Evolutionary conservation across 176 grass and related monocot species (phyloP).

Genomic region (Ensete ventricosum): DNA sequence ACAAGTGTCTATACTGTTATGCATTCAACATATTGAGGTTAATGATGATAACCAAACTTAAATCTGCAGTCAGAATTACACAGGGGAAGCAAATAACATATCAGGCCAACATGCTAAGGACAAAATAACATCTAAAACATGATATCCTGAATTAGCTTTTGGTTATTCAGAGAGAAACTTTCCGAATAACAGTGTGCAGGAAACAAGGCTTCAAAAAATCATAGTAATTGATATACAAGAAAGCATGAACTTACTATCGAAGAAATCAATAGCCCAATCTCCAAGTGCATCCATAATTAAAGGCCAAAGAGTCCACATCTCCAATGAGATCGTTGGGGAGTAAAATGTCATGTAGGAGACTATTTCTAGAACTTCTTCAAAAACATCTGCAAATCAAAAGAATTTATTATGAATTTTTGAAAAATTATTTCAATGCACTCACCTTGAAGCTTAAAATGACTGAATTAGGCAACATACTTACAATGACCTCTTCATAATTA

Average conservation of each 20-base stretch:
- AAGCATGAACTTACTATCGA: constrained; percentile 57
- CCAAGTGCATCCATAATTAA: constrained; percentile 75
- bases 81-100: not conserved
- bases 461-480: too few relatives aligned
- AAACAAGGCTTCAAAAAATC: not conserved
- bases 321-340: constrained; percentile 71
- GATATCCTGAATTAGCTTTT: not conserved
- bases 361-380: constrained; percentile 93
- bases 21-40: too few relatives aligned
- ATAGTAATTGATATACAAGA: not conserved
- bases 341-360: constrained; percentile 92
- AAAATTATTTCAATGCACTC: too few relatives aligned
- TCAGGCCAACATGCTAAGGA: too few relatives aligned
- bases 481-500: too few relatives aligned
- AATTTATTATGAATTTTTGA: too few relatives aligned
- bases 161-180: not conserved
- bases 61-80: not conserved
- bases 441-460: too few relatives aligned
- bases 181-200: not conserved
- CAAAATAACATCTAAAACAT: too few relatives aligned
- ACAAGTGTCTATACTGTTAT: too few relatives aligned
- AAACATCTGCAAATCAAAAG: constrained; percentile 50
- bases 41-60: not conserved
- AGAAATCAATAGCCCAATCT: constrained; percentile 95
- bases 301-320: constrained; percentile 96